Conservation (phyloP, 495 filamentous ascomycete genomes). For the Jackrogersella minutella region DNA sequence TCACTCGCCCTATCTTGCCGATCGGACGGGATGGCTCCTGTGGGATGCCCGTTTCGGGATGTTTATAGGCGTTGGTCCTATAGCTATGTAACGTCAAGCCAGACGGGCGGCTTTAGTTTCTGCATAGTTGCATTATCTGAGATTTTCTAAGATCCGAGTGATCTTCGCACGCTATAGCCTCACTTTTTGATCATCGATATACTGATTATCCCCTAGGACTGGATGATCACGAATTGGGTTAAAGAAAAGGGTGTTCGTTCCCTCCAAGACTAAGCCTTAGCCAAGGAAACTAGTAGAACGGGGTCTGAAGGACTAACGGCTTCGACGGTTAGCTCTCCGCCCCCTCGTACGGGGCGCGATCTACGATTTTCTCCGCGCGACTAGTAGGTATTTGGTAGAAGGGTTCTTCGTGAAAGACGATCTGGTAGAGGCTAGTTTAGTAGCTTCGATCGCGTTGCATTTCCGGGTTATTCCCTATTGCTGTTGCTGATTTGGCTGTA, state of each 20-base stretch:
- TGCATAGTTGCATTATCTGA: background rate
- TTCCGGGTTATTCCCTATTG: conserved; percentile 1
- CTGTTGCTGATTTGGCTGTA: background rate
- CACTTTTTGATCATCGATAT: background rate
- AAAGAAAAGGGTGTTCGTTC: background rate
- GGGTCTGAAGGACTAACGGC: conserved; percentile 1
- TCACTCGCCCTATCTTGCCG: conserved; percentile 10
- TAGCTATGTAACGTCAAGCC: background rate
- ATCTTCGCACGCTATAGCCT: conserved; percentile 15
- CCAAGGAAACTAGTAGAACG: background rate
- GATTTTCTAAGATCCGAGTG: conserved; percentile 3
- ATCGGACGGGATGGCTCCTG: conserved; percentile 5
- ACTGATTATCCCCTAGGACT: background rate
- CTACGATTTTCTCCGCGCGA: conserved; percentile 10
- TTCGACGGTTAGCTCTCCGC: background rate
- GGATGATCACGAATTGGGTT: background rate
- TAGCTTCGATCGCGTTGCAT: background rate
- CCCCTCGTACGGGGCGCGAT: conserved; percentile 9
- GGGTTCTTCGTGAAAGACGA: background rate
- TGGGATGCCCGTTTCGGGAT: background rate
- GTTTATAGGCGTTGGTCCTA: background rate
- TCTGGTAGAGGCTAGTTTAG: background rate
- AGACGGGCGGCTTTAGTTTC: background rate
- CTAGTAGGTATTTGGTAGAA: conserved; percentile 10
- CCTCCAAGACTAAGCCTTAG: background rate